These are phyloP conservation scores for Euclidium syriacum DNA, from an alignment of 345 rosid genomes.

Conservation along the genomic window DNA sequence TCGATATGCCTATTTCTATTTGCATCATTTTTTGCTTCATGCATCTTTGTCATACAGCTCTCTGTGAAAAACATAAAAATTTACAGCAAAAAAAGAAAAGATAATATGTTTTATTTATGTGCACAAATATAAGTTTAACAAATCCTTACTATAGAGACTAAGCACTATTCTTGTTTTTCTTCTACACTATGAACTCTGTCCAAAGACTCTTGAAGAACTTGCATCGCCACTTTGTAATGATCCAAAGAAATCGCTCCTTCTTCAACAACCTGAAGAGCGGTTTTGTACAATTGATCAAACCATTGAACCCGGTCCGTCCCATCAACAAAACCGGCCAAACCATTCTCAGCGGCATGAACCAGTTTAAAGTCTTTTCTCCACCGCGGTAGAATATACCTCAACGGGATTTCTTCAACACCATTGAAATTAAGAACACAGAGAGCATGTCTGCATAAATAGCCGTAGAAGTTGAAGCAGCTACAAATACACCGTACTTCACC, in stretches of 20 bases:
- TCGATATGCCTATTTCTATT: too few species aligned
- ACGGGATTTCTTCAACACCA: slow-evolving; percentile 68
- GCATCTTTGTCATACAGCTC: not conserved
- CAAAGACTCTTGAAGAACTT: slow-evolving; percentile 45
- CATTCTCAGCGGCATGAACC: slow-evolving; percentile 33
- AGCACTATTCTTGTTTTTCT: slow-evolving; percentile 23
- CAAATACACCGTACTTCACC: slow-evolving; percentile 81
- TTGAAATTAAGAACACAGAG: slow-evolving; percentile 68
- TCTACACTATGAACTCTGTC: slow-evolving; percentile 49
- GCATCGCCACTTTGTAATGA: slow-evolving; percentile 56
- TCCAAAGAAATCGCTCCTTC: slow-evolving; percentile 60
- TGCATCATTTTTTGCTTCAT: not conserved
- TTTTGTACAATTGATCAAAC: slow-evolving; percentile 53
- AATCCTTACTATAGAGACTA: slow-evolving; percentile 6
- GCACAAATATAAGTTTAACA: slow-evolving; percentile 12
- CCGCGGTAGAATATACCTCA: slow-evolving; percentile 48
- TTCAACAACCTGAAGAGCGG: slow-evolving; percentile 61
- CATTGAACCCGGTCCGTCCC: slow-evolving; percentile 34
- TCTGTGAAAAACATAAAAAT: not conserved
- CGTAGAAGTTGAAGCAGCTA: slow-evolving; percentile 76
- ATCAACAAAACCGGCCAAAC: not conserved
- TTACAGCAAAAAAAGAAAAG: not conserved
- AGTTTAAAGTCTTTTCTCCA: slow-evolving; percentile 73
- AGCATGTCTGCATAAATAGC: slow-evolving; percentile 85
- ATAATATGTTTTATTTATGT: not conserved